These are phyloP conservation scores for Datura wrightii DNA, from an alignment of 257 asterid species.

Conservation along the genomic window DNA sequence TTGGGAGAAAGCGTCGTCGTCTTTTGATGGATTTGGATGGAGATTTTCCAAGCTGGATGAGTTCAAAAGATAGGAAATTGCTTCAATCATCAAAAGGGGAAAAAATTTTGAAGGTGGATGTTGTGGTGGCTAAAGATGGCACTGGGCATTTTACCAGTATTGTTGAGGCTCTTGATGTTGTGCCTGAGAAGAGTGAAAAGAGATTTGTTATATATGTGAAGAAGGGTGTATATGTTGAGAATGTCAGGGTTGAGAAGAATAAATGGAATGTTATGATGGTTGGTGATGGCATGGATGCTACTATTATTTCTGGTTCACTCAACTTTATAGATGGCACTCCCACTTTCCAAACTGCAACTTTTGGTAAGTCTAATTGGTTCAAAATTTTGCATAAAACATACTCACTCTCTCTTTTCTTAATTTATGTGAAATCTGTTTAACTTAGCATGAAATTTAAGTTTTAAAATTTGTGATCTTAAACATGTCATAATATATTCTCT, in stretches of 20 bases:
- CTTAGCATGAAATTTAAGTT: too few relatives aligned
- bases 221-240: conserved; percentile 33
- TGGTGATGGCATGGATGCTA: conserved; percentile 43
- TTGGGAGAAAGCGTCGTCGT: conserved; percentile 34
- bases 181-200: conserved; percentile 18
- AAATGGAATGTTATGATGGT: conserved; percentile 38
- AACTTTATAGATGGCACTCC: conserved; percentile 36
- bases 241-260: conserved; percentile 30
- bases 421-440: too few relatives aligned
- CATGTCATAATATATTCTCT: too few relatives aligned
- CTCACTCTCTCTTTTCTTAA: too few relatives aligned
- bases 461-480: too few relatives aligned
- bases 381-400: neutral
- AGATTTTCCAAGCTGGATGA: conserved; percentile 35
- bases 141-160: conserved; percentile 32
- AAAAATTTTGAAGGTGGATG: neutral
- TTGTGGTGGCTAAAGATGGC: conserved; percentile 41
- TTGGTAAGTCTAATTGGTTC: conserved; percentile 30
- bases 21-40: conserved; percentile 32
- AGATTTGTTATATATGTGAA: conserved; percentile 35
- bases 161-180: conserved; percentile 29
- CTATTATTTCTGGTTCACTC: conserved; percentile 33
- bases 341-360: conserved; percentile 36
- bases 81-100: conserved; percentile 9
- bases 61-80: conserved; percentile 35